Evolutionary conservation across 176 grass and related monocot genomes (phyloP).

Genomic region (Raddia guianensis): DNA sequence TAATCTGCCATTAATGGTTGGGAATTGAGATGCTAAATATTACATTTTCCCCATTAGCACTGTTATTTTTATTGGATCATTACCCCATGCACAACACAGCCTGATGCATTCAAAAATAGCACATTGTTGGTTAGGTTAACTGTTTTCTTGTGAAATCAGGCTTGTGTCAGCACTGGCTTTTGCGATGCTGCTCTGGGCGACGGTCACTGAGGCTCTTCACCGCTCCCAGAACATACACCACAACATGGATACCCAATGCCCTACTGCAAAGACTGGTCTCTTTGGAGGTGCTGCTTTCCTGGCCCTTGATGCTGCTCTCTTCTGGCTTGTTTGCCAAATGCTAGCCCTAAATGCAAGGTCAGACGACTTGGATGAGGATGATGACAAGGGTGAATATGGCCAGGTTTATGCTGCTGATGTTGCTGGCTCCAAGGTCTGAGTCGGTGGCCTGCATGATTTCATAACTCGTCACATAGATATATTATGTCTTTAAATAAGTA

Average conservation of each 20-base stretch:
- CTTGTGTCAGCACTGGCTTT: conserved; percentile 60
- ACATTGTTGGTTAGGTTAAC: not conserved
- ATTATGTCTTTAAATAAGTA: conserved; percentile 16
- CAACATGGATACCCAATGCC: conserved; percentile 57
- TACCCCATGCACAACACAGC: not conserved
- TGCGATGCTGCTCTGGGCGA: conserved; percentile 70
- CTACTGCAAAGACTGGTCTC: conserved; percentile 81
- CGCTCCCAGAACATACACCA: conserved; percentile 58
- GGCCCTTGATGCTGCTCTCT: conserved; percentile 60
- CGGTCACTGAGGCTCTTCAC: conserved; percentile 54
- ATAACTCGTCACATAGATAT: conserved; percentile 23
- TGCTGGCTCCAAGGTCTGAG: conserved; percentile 40
- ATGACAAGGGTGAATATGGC: conserved; percentile 66
- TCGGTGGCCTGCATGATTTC: not conserved
- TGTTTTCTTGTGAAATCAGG: conserved; percentile 51
- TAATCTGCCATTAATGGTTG: not conserved
- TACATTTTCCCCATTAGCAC: not conserved
- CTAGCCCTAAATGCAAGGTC: conserved; percentile 73
- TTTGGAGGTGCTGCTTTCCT: conserved; percentile 86
- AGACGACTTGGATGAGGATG: conserved; percentile 67
- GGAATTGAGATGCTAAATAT: not conserved
- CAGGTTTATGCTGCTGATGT: conserved; percentile 57
- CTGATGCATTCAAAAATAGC: not conserved
- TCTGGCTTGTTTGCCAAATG: conserved; percentile 80
- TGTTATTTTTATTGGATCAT: not conserved